Evolutionary conservation across 2,329 filamentous ascomycete genomes (phyloP).

Genomic region (Gnomoniopsis smithogilvyi): DNA sequence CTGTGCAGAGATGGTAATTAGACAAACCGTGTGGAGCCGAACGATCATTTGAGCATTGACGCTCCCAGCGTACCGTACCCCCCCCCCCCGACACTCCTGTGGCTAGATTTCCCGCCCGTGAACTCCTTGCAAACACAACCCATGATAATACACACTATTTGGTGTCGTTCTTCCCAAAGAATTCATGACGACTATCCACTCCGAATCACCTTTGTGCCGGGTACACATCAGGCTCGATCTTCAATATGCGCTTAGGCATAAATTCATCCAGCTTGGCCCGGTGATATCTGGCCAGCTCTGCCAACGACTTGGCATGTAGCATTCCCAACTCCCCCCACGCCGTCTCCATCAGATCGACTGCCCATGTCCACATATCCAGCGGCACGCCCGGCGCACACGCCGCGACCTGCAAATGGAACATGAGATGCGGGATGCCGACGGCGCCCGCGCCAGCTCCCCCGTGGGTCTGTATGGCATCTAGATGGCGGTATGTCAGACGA

Average conservation of each 20-base stretch:
- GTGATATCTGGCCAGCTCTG: slow-evolving; percentile 30
- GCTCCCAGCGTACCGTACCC: too few species aligned
- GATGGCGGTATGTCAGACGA: slow-evolving; percentile 27
- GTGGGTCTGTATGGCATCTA: slow-evolving; percentile 30
- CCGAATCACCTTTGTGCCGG: too few species aligned
- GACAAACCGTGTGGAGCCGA: too few species aligned
- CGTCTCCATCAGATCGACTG: slow-evolving; percentile 41
- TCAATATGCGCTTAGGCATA: slow-evolving; percentile 12
- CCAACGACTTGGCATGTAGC: slow-evolving; percentile 43
- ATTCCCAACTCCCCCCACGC: slow-evolving; percentile 51
- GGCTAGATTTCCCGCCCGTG: too few species aligned
- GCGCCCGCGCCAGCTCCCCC: slow-evolving; percentile 42
- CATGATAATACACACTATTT: too few species aligned
- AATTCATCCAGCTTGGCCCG: slow-evolving; percentile 19
- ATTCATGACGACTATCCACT: too few species aligned
- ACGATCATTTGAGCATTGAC: too few species aligned
- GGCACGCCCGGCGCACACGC: slow-evolving; percentile 45
- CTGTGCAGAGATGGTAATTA: too few species aligned
- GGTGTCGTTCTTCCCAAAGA: too few species aligned
- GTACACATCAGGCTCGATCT: neutral
- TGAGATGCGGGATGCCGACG: slow-evolving; percentile 43
- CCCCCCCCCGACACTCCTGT: too few species aligned
- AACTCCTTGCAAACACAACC: too few species aligned
- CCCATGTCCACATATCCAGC: slow-evolving; percentile 40
- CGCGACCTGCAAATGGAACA: slow-evolving; percentile 47